Evolutionary conservation across 139 green algal species (phyloP).

Genomic region (Chlamydomonas sphaeroides): DNA sequence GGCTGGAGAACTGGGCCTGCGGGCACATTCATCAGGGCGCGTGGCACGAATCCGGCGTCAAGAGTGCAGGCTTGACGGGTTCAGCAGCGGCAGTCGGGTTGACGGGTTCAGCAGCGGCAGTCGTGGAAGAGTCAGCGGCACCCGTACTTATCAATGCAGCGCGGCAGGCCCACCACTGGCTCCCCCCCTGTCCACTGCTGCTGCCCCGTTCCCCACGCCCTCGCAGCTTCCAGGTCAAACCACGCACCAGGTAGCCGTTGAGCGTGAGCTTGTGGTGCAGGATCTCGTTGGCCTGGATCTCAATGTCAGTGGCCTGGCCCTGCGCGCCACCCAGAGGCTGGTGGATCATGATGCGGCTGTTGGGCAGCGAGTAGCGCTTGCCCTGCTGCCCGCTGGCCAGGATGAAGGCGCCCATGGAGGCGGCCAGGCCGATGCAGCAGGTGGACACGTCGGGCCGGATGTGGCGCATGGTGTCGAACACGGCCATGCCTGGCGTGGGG

Average conservation of each 20-base stretch:
- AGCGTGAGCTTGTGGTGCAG: constrained; percentile 99
- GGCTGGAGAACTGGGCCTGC: constrained; percentile 94
- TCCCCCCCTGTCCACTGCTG: too few relatives aligned
- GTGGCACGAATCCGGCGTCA: neutral
- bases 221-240: too few relatives aligned
- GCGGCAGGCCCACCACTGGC: too few relatives aligned
- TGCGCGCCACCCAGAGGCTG: constrained; percentile 98
- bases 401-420: constrained; percentile 99
- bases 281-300: constrained; percentile 99
- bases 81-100: too few relatives aligned
- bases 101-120: too few relatives aligned
- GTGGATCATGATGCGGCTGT: constrained; percentile 99
- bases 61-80: neutral
- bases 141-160: too few relatives aligned
- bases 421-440: constrained; percentile 97
- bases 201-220: too few relatives aligned
- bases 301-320: constrained; percentile 99
- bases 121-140: too few relatives aligned
- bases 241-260: constrained; percentile 92
- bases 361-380: constrained; percentile 97
- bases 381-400: constrained; percentile 93
- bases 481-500: constrained; percentile 90
- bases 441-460: constrained; percentile 95
- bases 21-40: neutral
- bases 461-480: constrained; percentile 99